Percentiles rank a stretch among this genome's conserved stretches.
phyloP scores from a whole-genome alignment of 164 flowering plant species.

The Liquidambar formosana region DNA sequence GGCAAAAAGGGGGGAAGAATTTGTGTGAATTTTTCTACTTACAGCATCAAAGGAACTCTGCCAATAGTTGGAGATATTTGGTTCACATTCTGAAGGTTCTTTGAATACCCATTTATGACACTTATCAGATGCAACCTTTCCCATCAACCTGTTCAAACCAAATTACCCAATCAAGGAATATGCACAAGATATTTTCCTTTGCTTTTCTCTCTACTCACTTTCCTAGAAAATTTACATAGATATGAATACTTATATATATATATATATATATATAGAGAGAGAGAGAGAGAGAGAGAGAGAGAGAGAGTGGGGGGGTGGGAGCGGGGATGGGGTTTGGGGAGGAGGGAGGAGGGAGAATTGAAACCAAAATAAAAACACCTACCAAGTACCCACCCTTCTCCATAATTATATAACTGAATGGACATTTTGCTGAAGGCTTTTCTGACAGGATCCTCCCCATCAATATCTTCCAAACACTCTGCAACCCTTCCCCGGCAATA shows the following conservation, averaged over 20 bases:
- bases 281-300: background rate
- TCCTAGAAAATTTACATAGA: background rate
- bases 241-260: background rate
- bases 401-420: conserved; percentile 98
- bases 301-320: background rate
- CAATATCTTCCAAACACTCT: conserved; percentile 74
- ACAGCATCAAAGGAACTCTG: conserved; percentile 99
- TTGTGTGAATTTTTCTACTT: conserved; percentile 25
- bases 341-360: background rate
- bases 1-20: background rate
- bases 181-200: background rate
- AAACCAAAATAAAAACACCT: conserved; percentile 45
- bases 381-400: conserved; percentile 99
- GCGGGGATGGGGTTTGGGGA: too few relatives aligned
- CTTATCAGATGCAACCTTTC: conserved; percentile 99
- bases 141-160: conserved; percentile 85
- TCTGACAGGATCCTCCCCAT: conserved; percentile 90
- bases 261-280: background rate
- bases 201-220: background rate
- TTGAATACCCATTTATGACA: conserved; percentile 99
- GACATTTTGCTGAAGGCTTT: conserved; percentile 99
- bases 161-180: conserved; percentile 21
- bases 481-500: conserved; percentile 78
- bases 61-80: conserved; percentile 96
- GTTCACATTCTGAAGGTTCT: conserved; percentile 93